Base-by-base conservation (phyloP, 2,329 filamentous ascomycete species). In the Microdochium bolleyi region DNA sequence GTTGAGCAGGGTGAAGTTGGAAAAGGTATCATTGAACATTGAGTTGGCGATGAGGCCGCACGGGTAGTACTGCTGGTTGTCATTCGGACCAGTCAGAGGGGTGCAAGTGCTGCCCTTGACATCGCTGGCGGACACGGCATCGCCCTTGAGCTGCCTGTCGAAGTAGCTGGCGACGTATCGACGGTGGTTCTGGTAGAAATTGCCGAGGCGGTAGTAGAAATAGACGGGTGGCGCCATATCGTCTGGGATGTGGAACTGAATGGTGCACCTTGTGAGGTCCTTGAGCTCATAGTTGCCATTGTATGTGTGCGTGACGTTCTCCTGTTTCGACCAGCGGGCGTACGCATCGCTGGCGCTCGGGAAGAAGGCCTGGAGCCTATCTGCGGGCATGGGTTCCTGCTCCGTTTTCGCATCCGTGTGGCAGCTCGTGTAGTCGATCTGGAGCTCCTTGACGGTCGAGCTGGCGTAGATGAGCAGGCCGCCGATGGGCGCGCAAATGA, bases 131-230 rank as follows among this genome's bases (percentile, higher is more conserved):
- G 75, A 74, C 19, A 88, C 79, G 11, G 77, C 78, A 5, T 83
- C 75, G 48, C 92, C 94, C 59, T 86, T 73, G 51, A 99, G 77
- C 70, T 99, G 94, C 51, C 88, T 78, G 53, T 85, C 79, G 64
- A 92, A 87, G 63, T 95, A 87, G 1, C 89, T 95, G 65, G 90
- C 88, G 55, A 96, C 94, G 61, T 99, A 99, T 69, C 92, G 86
- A 59, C 94, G 87, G 67, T 99, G 94, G 67, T 99, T 99, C 71
- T 99, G 94, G 75, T 97, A 97, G 74, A 99, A 99, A 73, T 97
- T 96, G 54, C 90, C 92, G 57, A 99, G 84, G 60, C 88, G 87
- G 71, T 99, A 99, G 75, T 96, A 99, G 70, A 97, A 84, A 56
- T 92, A 81, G 11, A 99, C 88, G 0, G 92, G 91, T 1, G 91